Conservation (phyloP, 1,139 yeast genomes). For the Yamadazyma diospyri region DNA sequence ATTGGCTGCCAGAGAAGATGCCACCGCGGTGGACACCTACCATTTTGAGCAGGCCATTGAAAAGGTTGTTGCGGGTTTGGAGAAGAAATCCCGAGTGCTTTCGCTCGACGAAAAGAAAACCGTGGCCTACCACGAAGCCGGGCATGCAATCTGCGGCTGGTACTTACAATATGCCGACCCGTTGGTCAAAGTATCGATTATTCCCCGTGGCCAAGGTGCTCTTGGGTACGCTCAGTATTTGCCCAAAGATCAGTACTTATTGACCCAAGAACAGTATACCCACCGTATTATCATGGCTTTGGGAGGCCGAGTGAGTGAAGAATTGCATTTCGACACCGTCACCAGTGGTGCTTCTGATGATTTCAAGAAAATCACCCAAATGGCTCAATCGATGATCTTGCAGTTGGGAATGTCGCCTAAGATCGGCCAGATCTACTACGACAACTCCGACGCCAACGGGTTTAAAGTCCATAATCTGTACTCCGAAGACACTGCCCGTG, state of each 20-base stretch:
- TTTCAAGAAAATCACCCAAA: conserved; percentile 71
- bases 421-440: conserved; percentile 59
- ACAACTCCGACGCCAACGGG: conserved; percentile 41
- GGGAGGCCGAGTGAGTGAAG: conserved; percentile 81
- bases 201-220: conserved; percentile 84
- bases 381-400: conserved; percentile 77
- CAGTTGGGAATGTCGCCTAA: conserved; percentile 73
- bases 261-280: conserved; percentile 60
- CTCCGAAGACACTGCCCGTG: conserved; percentile 64
- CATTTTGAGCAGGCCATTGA: conserved; percentile 82
- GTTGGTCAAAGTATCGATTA: conserved; percentile 71
- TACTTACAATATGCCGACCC: conserved; percentile 72
- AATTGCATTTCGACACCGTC: conserved; percentile 69
- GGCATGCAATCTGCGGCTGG: conserved; percentile 83
- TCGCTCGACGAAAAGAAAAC: conserved; percentile 70
- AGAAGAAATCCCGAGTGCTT: conserved; percentile 64
- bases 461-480: conserved; percentile 64
- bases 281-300: conserved; percentile 80
- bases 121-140: conserved; percentile 83
- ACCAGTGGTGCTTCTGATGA: conserved; percentile 83
- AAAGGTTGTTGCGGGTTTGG: conserved; percentile 78
- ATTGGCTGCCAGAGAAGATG: conserved; percentile 71
- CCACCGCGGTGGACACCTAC: conserved; percentile 48
- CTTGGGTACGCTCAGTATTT: conserved; percentile 80
- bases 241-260: conserved; percentile 71